A percentile compares a stretch with the other conserved stretches of the same genome.
phyloP scores from a whole-genome alignment of 2,329 filamentous ascomycete genomes.

The Talaromyces sp. region DNA sequence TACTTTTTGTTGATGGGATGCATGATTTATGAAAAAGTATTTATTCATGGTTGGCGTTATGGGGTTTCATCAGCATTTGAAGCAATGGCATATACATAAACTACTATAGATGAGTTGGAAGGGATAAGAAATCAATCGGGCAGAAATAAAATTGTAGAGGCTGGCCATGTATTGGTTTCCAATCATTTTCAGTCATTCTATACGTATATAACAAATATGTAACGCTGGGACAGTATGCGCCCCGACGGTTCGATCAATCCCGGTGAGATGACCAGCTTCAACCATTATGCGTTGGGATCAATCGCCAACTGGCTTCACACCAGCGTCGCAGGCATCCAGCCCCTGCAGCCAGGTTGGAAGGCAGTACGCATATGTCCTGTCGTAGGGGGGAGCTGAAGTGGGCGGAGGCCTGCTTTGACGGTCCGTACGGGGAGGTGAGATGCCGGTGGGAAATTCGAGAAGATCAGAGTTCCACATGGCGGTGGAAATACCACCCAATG shows the following conservation, averaged over 20 bases:
- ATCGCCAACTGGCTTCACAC: conserved; percentile 37
- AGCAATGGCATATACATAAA: neutral
- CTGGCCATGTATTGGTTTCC: neutral
- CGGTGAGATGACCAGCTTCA: conserved; percentile 40
- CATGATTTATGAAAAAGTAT: neutral
- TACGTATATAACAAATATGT: too few species aligned
- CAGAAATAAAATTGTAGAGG: neutral
- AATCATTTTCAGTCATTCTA: neutral
- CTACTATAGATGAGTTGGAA: neutral
- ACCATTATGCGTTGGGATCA: conserved; percentile 39
- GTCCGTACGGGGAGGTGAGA: neutral
- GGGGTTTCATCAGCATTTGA: neutral
- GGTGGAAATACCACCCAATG: neutral
- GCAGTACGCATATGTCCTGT: conserved; percentile 1
- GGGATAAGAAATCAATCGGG: neutral
- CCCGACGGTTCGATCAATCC: conserved; percentile 35
- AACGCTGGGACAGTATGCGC: conserved; percentile 40
- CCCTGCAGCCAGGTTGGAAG: conserved; percentile 27
- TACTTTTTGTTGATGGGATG: neutral
- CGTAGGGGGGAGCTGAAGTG: neutral
- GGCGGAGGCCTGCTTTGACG: neutral
- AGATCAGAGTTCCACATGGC: too few species aligned
- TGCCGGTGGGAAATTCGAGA: neutral
- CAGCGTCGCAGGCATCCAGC: conserved; percentile 27
- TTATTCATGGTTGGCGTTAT: neutral